phyloP scores from a whole-genome alignment of 495 filamentous ascomycete genomes.

The Tetracladium setigerum region DNA sequence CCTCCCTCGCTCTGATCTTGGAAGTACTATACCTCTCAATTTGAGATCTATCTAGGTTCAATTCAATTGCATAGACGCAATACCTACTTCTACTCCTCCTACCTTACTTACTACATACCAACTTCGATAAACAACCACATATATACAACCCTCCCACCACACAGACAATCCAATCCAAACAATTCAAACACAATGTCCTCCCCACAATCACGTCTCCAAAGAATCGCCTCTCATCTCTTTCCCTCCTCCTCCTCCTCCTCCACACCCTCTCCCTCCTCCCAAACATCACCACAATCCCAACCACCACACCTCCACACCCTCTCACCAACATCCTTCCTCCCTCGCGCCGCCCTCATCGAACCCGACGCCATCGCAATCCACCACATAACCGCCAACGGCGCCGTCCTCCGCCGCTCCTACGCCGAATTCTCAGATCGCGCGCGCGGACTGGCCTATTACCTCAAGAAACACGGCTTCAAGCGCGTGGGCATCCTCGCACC shows the following conservation, averaged over 20 bases:
- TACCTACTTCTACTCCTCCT: neutral
- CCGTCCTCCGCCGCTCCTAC: slow-evolving; percentile 65
- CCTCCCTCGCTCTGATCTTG: too few species aligned
- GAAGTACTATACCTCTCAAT: too few species aligned
- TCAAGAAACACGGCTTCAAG: slow-evolving; percentile 61
- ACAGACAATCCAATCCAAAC: neutral
- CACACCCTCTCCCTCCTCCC: slow-evolving; percentile 79
- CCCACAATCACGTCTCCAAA: slow-evolving; percentile 38
- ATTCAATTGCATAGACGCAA: neutral
- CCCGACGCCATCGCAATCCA: slow-evolving; percentile 82
- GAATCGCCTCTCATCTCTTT: slow-evolving; percentile 56
- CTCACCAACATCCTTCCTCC: slow-evolving; percentile 84
- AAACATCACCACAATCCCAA: too few species aligned
- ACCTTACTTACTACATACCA: neutral
- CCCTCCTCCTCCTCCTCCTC: slow-evolving; percentile 28
- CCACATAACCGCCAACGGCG: slow-evolving; percentile 75
- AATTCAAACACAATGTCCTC: slow-evolving; percentile 32
- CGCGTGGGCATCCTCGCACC: slow-evolving; percentile 75
- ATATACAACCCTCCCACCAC: neutral
- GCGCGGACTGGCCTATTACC: slow-evolving; percentile 76
- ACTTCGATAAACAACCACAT: neutral
- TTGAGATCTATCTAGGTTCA: too few species aligned
- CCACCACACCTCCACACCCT: slow-evolving; percentile 64
- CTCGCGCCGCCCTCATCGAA: slow-evolving; percentile 82
- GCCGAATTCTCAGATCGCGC: slow-evolving; percentile 76